These are phyloP conservation scores for Perilla frutescens DNA, from an alignment of 257 asterid genomes.

Conservation along the genomic window DNA sequence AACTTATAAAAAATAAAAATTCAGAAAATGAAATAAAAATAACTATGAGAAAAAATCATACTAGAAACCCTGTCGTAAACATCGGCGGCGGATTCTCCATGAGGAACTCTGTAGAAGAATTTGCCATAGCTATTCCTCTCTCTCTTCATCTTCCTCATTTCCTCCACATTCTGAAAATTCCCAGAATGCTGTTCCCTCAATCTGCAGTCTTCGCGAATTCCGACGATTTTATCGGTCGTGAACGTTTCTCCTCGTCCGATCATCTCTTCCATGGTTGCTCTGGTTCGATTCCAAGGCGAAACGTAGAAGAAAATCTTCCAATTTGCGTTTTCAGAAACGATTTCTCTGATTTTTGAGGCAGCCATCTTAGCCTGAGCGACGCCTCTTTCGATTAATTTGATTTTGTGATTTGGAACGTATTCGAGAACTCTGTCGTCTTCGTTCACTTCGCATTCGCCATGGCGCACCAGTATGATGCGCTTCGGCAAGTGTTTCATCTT, in stretches of 20 bases:
- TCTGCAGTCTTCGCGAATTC: conserved; percentile 64
- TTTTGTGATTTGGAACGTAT: conserved; percentile 49
- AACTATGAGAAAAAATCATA: conserved; percentile 33
- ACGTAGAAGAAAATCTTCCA: conserved; percentile 56
- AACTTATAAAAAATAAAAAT: too few relatives aligned
- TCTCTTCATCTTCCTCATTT: conserved; percentile 54
- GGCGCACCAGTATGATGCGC: conserved; percentile 60
- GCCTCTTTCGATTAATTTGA: conserved; percentile 47
- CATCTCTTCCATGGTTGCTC: conserved; percentile 53
- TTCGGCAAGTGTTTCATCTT: conserved; percentile 36
- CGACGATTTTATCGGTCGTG: conserved; percentile 46
- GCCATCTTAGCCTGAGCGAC: conserved; percentile 35
- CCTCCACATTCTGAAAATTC: conserved; percentile 59
- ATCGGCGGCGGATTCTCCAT: conserved; percentile 76
- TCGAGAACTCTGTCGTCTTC: conserved; percentile 41
- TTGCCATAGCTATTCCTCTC: conserved; percentile 55
- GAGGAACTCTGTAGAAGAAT: conserved; percentile 70
- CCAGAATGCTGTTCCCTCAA: conserved; percentile 77
- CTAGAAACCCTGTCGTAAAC: conserved; percentile 71
- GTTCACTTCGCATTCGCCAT: conserved; percentile 54
- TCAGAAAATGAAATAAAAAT: background rate
- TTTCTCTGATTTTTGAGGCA: conserved; percentile 36
- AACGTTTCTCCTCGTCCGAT: conserved; percentile 34
- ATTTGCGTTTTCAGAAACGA: conserved; percentile 36
- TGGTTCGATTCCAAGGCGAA: conserved; percentile 49